A percentile compares a stretch with the other conserved stretches of the same genome.
phyloP scores from a whole-genome alignment of 192 early-diverging fungal genomes.

The Haplosporangium gracile region DNA sequence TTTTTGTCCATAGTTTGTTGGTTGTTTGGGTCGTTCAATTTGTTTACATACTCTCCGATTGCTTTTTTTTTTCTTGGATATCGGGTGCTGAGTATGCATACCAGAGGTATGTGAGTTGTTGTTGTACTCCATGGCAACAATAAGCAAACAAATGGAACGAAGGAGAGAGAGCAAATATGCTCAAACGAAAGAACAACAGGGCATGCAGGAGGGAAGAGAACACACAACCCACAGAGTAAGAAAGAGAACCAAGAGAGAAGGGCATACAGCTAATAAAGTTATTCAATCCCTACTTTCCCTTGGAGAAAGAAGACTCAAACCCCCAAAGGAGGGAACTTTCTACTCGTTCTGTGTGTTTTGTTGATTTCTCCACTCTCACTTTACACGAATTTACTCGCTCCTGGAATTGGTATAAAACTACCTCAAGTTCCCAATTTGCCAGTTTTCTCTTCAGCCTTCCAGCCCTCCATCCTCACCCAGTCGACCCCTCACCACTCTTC shows the following conservation, averaged over 20 bases:
- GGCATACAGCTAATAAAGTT: not conserved
- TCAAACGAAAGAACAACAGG: not conserved
- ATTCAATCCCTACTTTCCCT: not conserved
- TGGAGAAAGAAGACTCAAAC: too few species aligned
- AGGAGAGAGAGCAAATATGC: not conserved
- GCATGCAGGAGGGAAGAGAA: not conserved
- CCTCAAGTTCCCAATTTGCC: not conserved
- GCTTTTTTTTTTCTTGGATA: too few species aligned
- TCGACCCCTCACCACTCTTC: slow-evolving; percentile 9
- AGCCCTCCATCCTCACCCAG: not conserved
- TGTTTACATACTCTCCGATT: too few species aligned
- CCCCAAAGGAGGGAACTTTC: not conserved
- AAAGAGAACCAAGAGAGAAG: not conserved
- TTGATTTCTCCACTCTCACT: not conserved
- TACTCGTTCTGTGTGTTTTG: not conserved
- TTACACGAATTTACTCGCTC: not conserved
- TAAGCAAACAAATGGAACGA: not conserved
- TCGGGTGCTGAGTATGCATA: not conserved
- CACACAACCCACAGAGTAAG: not conserved
- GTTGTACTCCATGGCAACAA: not conserved
- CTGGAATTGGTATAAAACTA: not conserved
- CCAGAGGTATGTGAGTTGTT: not conserved
- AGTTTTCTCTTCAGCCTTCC: slow-evolving; percentile 12
- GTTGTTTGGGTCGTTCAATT: too few species aligned
- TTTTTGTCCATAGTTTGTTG: too few species aligned